Percentiles rank a stretch among this genome's conserved stretches.
Evolutionary conservation across 805 yeast species (phyloP).

Genomic region (Kazachstania africana): DNA sequence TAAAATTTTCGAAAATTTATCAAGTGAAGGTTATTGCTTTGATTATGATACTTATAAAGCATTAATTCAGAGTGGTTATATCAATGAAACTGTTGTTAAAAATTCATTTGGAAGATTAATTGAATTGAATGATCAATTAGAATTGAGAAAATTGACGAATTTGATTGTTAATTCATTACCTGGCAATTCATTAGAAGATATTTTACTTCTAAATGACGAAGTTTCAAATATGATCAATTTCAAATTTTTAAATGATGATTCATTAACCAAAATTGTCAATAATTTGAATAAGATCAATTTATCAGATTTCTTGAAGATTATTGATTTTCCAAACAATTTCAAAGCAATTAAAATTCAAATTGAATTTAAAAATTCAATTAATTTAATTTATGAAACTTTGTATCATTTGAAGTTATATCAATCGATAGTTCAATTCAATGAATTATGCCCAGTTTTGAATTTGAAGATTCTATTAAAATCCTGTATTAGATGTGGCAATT

Average conservation of each 20-base stretch:
- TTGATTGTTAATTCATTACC: slow-evolving; percentile 6
- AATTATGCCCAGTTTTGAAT: slow-evolving; percentile 17
- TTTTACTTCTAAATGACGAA: slow-evolving; percentile 1
- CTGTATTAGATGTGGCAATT: slow-evolving; percentile 17
- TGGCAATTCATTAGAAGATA: slow-evolving; percentile 5
- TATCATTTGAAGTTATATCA: slow-evolving; percentile 10
- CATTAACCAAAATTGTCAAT: slow-evolving; percentile 14
- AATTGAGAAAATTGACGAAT: slow-evolving; percentile 13
- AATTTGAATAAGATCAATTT: slow-evolving; percentile 3
- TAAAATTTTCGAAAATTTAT: slow-evolving; percentile 17
- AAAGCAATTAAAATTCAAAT: slow-evolving; percentile 21
- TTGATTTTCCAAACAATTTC: slow-evolving; percentile 21
- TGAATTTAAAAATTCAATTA: slow-evolving; percentile 15
- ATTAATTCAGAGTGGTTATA: slow-evolving; percentile 11
- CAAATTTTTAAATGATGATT: slow-evolving; percentile 13
- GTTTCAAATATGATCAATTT: slow-evolving; percentile 3
- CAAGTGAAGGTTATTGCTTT: slow-evolving; percentile 19
- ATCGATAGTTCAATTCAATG: slow-evolving; percentile 13
- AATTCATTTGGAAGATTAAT: slow-evolving; percentile 5
- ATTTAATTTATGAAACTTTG: slow-evolving; percentile 12
- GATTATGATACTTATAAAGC: slow-evolving; percentile 24
- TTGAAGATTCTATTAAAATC: slow-evolving; percentile 16
- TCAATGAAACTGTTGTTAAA: slow-evolving; percentile 12
- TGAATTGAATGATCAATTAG: slow-evolving; percentile 9
- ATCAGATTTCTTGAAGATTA: slow-evolving; percentile 8